A percentile compares a stretch with the other conserved stretches of the same genome.
Evolutionary conservation across 2,329 filamentous ascomycete species (phyloP).

Genomic region (Zasmidium angulare): DNA sequence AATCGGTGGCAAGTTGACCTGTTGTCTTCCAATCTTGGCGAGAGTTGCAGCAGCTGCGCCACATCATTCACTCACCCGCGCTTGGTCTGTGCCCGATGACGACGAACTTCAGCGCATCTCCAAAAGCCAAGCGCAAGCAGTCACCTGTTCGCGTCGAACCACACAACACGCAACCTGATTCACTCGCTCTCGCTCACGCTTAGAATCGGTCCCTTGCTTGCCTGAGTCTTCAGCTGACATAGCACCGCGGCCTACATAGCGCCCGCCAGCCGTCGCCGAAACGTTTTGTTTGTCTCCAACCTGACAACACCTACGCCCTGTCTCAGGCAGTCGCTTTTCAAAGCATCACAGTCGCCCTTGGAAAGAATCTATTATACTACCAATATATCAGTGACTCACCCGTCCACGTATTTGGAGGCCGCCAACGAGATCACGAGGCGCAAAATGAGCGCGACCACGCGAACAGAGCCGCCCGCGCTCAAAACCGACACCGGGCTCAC

Average conservation of each 20-base stretch:
- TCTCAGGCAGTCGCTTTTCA: slow-evolving; percentile 22
- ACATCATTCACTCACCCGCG: slow-evolving; percentile 1
- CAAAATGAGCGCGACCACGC: slow-evolving; percentile 23
- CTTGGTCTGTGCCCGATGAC: slow-evolving; percentile 3
- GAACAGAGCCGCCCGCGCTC: slow-evolving; percentile 13
- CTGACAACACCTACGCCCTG: slow-evolving; percentile 10
- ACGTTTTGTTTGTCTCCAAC: slow-evolving; percentile 5
- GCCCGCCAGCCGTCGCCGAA: slow-evolving; percentile 8
- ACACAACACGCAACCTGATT: slow-evolving; percentile 1
- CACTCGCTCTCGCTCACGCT: slow-evolving; percentile 10
- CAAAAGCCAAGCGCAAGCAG: slow-evolving; percentile 12
- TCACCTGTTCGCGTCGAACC: not conserved
- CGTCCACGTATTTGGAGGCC: slow-evolving; percentile 16
- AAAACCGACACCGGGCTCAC: slow-evolving; percentile 43
- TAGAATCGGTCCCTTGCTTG: slow-evolving; percentile 14
- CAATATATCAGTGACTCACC: slow-evolving; percentile 16
- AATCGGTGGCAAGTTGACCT: slow-evolving; percentile 2
- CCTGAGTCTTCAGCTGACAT: slow-evolving; percentile 25
- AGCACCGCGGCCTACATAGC: slow-evolving; percentile 14
- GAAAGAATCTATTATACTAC: slow-evolving; percentile 11
- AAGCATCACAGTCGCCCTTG: slow-evolving; percentile 13
- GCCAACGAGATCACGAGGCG: slow-evolving; percentile 12
- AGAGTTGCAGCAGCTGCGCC: slow-evolving; percentile 4
- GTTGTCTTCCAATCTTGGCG: not conserved
- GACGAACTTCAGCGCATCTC: slow-evolving; percentile 2